Evolutionary conservation across 2,329 filamentous ascomycete species (phyloP), one percentile per base, ranked within the genome.

Genomic region (Fusarium siculi): DNA sequence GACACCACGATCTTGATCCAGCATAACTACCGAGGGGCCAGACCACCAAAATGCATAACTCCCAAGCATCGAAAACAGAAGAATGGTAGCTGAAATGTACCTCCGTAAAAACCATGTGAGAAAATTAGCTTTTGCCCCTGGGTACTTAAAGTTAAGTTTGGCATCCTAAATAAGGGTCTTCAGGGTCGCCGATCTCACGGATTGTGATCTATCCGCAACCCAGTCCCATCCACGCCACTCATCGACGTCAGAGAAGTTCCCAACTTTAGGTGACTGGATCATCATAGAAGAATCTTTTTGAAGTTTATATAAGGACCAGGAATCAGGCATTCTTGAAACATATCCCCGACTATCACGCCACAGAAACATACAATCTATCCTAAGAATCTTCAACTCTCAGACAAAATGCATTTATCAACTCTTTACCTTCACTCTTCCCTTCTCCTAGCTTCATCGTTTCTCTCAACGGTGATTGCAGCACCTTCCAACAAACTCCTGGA

Each of bases 341-440:
- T 36, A 49, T 21, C 9, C 16, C 2, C 21, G n/a, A 36, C 9
- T 15, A 19, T 16, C 43, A 18, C 23, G 10, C 21, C 21, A 23
- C 28, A 59, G 10, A 11, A 52, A 23, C 14, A 44, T 4, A n/a
- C 19, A 16, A 42, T 10, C 9, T 44, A 28, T 6, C 49, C 15
- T 9, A 34, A 34, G 7, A 49, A 50, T 19, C 15, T 16, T 16
- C 4, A 28, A 47, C 40, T 39, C 37, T 15, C 36, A 21, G 21
- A 16, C 34, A 59, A 36, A 11, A 77, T 77, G 75, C 66, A 74
- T 46, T 42, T 68, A 14, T 53, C 68, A 40, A 65, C 63, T n/a
- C n/a, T 67, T 28, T 68, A 49, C 30, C 9, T 46, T 3, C 60
- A 55, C 6, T 47, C 52, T 1, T 52, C 55, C 2, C n/a, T 77